phyloP scores from a whole-genome alignment of 2,329 filamentous ascomycete genomes.

The Rosellinia necatrix region DNA sequence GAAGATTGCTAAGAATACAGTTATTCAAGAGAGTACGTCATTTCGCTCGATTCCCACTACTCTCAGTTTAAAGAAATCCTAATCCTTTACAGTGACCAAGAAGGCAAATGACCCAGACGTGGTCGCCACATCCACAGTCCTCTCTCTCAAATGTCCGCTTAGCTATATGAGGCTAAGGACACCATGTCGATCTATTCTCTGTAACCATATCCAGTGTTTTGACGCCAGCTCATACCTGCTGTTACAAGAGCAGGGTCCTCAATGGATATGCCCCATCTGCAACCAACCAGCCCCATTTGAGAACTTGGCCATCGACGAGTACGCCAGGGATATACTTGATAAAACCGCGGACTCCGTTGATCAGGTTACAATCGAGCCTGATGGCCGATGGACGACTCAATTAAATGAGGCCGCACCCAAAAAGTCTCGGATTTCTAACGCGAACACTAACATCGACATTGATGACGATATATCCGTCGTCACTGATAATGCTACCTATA shows the following conservation, averaged over 20 bases:
- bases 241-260: slow-evolving; percentile 92
- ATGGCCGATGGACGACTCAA: slow-evolving; percentile 72
- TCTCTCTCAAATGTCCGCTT: slow-evolving; percentile 91
- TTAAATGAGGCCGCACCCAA: slow-evolving; percentile 40
- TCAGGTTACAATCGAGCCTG: slow-evolving; percentile 87
- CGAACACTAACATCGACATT: slow-evolving; percentile 43
- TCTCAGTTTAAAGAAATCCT: slow-evolving; percentile 22
- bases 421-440: slow-evolving; percentile 33
- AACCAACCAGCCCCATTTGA: slow-evolving; percentile 82
- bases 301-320: slow-evolving; percentile 85
- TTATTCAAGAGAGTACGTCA: slow-evolving; percentile 79
- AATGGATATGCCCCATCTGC: slow-evolving; percentile 96
- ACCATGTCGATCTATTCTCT: slow-evolving; percentile 79
- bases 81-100: slow-evolving; percentile 65
- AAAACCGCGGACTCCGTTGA: slow-evolving; percentile 73
- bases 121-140: slow-evolving; percentile 81
- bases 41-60: not conserved
- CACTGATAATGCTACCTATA: slow-evolving; percentile 48
- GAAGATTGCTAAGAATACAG: slow-evolving; percentile 78
- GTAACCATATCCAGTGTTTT: slow-evolving; percentile 92
- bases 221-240: slow-evolving; percentile 92
- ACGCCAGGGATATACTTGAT: slow-evolving; percentile 80
- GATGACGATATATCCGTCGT: slow-evolving; percentile 57
- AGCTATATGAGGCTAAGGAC: slow-evolving; percentile 81
- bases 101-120: slow-evolving; percentile 88